phyloP scores from a whole-genome alignment of 208 protist genomes.

The Wallacemonas sp. region DNA sequence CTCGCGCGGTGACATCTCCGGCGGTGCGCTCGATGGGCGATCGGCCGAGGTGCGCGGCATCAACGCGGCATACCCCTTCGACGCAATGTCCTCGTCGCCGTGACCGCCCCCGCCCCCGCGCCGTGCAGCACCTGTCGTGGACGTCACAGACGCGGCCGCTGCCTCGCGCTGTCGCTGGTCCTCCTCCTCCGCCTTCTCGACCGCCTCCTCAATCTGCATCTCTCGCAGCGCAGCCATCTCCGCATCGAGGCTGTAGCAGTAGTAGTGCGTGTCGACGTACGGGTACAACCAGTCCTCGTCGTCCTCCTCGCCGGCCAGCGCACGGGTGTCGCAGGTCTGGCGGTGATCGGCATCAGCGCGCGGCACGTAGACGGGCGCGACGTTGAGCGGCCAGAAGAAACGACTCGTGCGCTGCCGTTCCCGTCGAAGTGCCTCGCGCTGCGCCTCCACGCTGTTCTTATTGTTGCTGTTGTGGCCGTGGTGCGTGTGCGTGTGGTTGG shows the following conservation, averaged over 20 bases:
- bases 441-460: too few species aligned
- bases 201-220: conserved; percentile 23
- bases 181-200: conserved; percentile 7
- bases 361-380: conserved; percentile 29
- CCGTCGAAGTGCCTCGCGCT: conserved; percentile 16
- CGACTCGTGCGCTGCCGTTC: conserved; percentile 12
- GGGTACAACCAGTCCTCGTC: conserved; percentile 31
- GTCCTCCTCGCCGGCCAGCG: conserved; percentile 22
- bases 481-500: too few species aligned
- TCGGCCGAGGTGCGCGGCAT: too few species aligned
- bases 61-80: too few species aligned
- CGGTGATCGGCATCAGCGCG: conserved; percentile 17
- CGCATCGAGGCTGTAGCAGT: conserved; percentile 38
- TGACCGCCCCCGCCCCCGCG: background rate
- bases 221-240: conserved; percentile 35
- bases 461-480: too few species aligned
- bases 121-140: too few species aligned
- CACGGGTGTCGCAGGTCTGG: conserved; percentile 20
- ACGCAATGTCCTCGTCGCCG: background rate
- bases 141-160: too few species aligned
- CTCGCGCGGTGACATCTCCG: background rate
- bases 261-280: conserved; percentile 37
- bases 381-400: conserved; percentile 41
- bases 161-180: background rate
- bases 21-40: too few species aligned